phyloP scores from a whole-genome alignment of 768 basidiomycete genomes.

The Termitomyces titanicus region DNA sequence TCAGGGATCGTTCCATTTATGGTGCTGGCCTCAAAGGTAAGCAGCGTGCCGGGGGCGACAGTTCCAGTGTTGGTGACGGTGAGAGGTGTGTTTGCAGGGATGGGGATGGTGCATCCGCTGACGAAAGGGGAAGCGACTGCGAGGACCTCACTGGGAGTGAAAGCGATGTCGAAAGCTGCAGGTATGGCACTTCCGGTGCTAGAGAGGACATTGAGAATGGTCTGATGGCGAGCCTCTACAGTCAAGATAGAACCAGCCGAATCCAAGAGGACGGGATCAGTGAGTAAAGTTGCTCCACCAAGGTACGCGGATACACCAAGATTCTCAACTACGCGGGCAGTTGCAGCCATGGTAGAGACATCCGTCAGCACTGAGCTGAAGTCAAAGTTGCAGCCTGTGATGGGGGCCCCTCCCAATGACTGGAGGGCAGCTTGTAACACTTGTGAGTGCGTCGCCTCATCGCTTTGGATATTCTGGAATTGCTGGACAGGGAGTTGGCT shows the following conservation, averaged over 20 bases:
- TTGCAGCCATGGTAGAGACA: slow-evolving; percentile 65
- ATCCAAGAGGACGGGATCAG: slow-evolving; percentile 55
- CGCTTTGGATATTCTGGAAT: slow-evolving; percentile 53
- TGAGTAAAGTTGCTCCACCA: slow-evolving; percentile 62
- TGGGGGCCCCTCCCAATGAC: slow-evolving; percentile 49
- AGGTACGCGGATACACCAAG: slow-evolving; percentile 77
- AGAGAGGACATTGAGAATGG: slow-evolving; percentile 68
- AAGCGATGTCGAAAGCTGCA: slow-evolving; percentile 65
- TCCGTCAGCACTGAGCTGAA: slow-evolving; percentile 60
- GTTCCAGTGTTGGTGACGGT: slow-evolving; percentile 61
- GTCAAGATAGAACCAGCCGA: slow-evolving; percentile 75
- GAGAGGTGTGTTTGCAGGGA: slow-evolving; percentile 59
- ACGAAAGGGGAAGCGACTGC: slow-evolving; percentile 68
- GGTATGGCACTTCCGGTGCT: slow-evolving; percentile 57
- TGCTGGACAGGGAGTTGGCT: slow-evolving; percentile 55
- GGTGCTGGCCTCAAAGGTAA: slow-evolving; percentile 58
- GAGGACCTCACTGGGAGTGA: slow-evolving; percentile 69
- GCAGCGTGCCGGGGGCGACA: slow-evolving; percentile 50
- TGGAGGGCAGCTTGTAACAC: slow-evolving; percentile 52
- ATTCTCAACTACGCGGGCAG: slow-evolving; percentile 72
- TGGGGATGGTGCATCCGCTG: slow-evolving; percentile 56
- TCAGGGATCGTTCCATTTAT: slow-evolving; percentile 45
- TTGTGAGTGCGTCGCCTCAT: slow-evolving; percentile 59
- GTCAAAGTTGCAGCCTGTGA: slow-evolving; percentile 63
- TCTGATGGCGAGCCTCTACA: slow-evolving; percentile 81